A percentile compares a stretch with the other conserved stretches of the same genome.
Conservation (phyloP, 805 yeast species). For the Sugiyamaella mastotermitis region DNA sequence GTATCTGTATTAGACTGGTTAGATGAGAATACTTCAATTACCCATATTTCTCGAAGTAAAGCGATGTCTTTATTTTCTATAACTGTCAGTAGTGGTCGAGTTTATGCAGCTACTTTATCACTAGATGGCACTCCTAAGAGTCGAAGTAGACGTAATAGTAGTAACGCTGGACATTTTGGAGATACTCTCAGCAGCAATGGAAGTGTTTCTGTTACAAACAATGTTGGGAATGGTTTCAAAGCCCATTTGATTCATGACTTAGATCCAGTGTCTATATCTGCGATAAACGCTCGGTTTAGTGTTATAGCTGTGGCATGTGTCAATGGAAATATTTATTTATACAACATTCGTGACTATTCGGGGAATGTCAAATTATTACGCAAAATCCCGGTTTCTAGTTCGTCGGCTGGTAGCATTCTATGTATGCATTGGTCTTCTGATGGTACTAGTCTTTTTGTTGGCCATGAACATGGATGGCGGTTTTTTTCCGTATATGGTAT, state of each 20-base stretch:
- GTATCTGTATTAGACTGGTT: conserved; percentile 22
- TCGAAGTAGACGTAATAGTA: not conserved
- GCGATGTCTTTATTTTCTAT: conserved; percentile 30
- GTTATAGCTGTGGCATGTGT: conserved; percentile 36
- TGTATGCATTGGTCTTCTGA: conserved; percentile 34
- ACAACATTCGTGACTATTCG: conserved; percentile 33
- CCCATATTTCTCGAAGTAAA: conserved; percentile 20
- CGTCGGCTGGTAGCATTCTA: conserved; percentile 22
- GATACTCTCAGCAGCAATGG: conserved; percentile 2
- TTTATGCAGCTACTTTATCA: conserved; percentile 19
- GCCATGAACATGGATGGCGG: conserved; percentile 42
- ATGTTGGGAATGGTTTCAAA: not conserved
- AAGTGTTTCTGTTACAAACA: not conserved
- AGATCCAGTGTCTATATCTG: conserved; percentile 15
- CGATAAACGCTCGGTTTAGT: conserved; percentile 38
- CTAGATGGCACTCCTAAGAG: too few species aligned
- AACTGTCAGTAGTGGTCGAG: conserved; percentile 23
- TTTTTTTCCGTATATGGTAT: conserved; percentile 44
- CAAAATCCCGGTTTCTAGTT: conserved; percentile 23
- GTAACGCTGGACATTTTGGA: not conserved
- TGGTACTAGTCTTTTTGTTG: conserved; percentile 30
- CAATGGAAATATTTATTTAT: conserved; percentile 33
- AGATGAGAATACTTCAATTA: conserved; percentile 16
- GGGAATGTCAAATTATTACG: conserved; percentile 29
- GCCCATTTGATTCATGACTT: conserved; percentile 3